Evolutionary conservation across 305 asterid species (phyloP).

Genomic region (Fraxinus baroniana): DNA sequence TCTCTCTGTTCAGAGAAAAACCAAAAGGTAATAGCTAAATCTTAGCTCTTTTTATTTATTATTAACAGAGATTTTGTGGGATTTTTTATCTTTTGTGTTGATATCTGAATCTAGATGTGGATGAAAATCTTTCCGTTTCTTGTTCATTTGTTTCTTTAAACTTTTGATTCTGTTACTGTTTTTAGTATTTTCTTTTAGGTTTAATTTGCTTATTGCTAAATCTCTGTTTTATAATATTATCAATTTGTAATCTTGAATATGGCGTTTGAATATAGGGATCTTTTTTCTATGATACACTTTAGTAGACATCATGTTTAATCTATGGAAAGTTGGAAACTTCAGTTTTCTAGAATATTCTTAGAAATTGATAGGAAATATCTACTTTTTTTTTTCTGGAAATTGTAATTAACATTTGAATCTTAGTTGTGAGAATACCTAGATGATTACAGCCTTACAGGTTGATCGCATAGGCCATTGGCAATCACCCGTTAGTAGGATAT

Average conservation of each 20-base stretch:
- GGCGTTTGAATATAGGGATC: background rate
- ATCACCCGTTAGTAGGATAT: background rate
- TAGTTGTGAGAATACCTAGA: slow-evolving; percentile 6
- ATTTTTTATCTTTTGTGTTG: background rate
- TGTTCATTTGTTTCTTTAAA: background rate
- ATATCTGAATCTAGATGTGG: background rate
- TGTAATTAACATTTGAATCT: background rate
- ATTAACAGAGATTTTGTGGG: background rate
- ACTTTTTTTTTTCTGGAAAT: background rate
- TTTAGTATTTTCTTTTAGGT: background rate
- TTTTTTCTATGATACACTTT: background rate
- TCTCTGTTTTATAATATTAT: background rate
- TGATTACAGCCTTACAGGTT: slow-evolving; percentile 10
- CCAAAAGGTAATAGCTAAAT: background rate
- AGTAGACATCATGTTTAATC: background rate
- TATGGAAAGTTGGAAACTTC: background rate
- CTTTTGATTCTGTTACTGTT: background rate
- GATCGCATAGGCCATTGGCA: background rate
- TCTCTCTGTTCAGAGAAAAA: background rate
- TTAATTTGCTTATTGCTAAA: background rate
- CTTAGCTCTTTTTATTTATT: background rate
- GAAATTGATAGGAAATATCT: background rate
- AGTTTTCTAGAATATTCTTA: background rate
- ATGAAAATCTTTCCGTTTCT: background rate
- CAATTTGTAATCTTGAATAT: background rate